Evolutionary conservation across 148 eudicot genomes (phyloP), one percentile per base, ranked within the genome.

Genomic region (Limonium bicolor): DNA sequence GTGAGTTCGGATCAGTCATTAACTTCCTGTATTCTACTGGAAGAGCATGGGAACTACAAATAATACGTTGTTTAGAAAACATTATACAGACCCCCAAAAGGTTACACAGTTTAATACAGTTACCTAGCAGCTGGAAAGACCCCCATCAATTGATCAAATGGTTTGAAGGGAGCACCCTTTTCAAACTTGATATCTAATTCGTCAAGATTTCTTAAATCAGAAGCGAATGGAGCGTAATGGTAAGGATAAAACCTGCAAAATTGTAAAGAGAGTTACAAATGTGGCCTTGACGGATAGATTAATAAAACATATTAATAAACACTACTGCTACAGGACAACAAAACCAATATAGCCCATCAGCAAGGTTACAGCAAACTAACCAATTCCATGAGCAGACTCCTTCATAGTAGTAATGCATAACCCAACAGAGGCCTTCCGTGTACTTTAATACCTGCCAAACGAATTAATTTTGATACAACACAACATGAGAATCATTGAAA

Each of bases 191-290:
- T 75, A 60, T 81, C 54, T 67, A 84, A 46, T 51, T 69, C 50
- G 34, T 58, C 80, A 53, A 90, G 61, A 56, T 67, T 78, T 59
- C 71, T 85, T 36, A 90, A 71, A 64, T 90, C 99, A 16, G 99
- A 90, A 55, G 99, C 99, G 76, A 90, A 90, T 23, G 99, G 99
- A 12, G 99, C 99, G 69, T 90, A 90, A 67, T 90, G 99, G 53
- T 90, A 90, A 27, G 99, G 99, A 63, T 80, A 90, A 65, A 90
- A 90, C 97, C 97, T 90, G 74, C 9, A 61, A 62, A 4, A 43
- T 23, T 23, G n/a, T n/a, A n/a, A n/a, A n/a, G n/a, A n/a, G n/a
- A n/a, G n/a, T n/a, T n/a, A n/a, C n/a, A n/a, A n/a, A n/a, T n/a
- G n/a, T n/a, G n/a, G 27, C 48, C 27, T 43, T 23, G 38, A 35